Percentiles rank a stretch among this genome's conserved stretches.
Evolutionary conservation across 2,329 filamentous ascomycete genomes (phyloP).

Genomic region (Xylaria sp.): DNA sequence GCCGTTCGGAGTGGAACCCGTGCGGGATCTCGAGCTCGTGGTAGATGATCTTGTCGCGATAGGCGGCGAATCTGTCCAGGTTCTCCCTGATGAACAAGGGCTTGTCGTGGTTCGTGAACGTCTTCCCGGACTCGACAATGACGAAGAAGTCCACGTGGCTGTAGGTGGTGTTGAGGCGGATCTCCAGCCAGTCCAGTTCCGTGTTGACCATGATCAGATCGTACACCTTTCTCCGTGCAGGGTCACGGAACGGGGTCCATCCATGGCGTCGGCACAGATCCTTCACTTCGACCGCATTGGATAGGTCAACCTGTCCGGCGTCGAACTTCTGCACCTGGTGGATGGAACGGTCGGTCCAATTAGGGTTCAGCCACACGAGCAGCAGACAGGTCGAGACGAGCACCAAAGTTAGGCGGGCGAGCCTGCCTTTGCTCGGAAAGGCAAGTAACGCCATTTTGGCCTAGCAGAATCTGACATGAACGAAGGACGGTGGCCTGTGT

Average conservation of each 20-base stretch:
- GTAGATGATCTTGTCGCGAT: constrained; percentile 64
- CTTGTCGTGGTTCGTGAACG: constrained; percentile 61
- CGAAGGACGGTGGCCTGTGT: not conserved
- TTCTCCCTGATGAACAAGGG: constrained; percentile 56
- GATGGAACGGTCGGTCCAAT: constrained; percentile 34
- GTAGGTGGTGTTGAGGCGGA: constrained; percentile 61
- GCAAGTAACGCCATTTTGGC: constrained; percentile 20
- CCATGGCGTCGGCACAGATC: constrained; percentile 42
- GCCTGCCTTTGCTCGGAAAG: constrained; percentile 27
- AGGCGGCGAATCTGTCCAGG: constrained; percentile 54
- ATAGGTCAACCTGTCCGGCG: constrained; percentile 22
- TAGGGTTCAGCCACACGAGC: constrained; percentile 36
- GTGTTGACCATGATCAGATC: constrained; percentile 66
- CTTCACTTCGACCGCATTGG: constrained; percentile 24
- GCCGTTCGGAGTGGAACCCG: constrained; percentile 41
- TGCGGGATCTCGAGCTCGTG: constrained; percentile 53
- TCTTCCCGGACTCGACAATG: constrained; percentile 60
- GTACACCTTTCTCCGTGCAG: constrained; percentile 53
- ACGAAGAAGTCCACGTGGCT: constrained; percentile 66
- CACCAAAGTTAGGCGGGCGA: constrained; percentile 19
- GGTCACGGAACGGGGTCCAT: constrained; percentile 41
- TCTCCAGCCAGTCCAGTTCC: constrained; percentile 68
- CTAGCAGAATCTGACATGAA: not conserved
- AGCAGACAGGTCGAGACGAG: constrained; percentile 24
- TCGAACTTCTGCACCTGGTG: constrained; percentile 33